A percentile compares a stretch with the other conserved stretches of the same genome.
Conservation (phyloP, 2,329 filamentous ascomycete species). For the Cercospora zeae-maydis region DNA sequence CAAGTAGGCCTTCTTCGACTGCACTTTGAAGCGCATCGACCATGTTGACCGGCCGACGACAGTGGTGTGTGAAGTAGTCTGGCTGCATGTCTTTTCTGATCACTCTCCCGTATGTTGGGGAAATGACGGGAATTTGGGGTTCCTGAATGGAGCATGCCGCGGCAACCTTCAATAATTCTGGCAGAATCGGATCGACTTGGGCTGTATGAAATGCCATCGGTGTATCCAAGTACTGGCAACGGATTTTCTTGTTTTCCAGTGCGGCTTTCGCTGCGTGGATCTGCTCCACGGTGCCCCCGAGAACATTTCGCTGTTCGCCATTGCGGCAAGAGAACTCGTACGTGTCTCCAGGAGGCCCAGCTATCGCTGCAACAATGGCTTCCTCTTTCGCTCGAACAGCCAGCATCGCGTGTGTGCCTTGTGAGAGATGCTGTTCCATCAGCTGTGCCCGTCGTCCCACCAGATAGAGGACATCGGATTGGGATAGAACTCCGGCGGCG, state of each 20-base stretch:
- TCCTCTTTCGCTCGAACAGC: constrained; percentile 13
- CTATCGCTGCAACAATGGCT: constrained; percentile 3
- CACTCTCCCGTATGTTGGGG: constrained; percentile 24
- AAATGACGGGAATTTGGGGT: constrained; percentile 29
- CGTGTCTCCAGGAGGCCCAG: constrained; percentile 1
- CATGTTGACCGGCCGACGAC: constrained; percentile 20
- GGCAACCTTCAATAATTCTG: constrained; percentile 12
- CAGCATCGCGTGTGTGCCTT: constrained; percentile 22
- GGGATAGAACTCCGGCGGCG: constrained; percentile 35
- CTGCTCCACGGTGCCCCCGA: constrained; percentile 23
- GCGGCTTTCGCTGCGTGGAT: constrained; percentile 13
- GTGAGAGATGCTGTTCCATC: constrained; percentile 11
- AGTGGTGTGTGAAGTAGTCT: constrained; percentile 23
- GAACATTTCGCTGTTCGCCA: constrained; percentile 21
- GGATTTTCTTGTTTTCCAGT: constrained; percentile 10
- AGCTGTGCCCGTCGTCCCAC: constrained; percentile 35
- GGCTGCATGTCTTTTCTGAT: constrained; percentile 16
- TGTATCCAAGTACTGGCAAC: constrained; percentile 13
- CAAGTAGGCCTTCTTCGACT: constrained; percentile 12
- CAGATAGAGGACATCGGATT: constrained; percentile 35
- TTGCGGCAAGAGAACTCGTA: constrained; percentile 28
- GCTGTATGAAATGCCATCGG: constrained; percentile 31
- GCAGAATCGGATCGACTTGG: constrained; percentile 27
- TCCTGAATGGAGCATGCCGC: constrained; percentile 10
- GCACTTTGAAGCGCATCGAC: constrained; percentile 9